Evolutionary conservation across 2,329 filamentous ascomycete genomes (phyloP).

Genomic region (Westerdykella ornata): DNA sequence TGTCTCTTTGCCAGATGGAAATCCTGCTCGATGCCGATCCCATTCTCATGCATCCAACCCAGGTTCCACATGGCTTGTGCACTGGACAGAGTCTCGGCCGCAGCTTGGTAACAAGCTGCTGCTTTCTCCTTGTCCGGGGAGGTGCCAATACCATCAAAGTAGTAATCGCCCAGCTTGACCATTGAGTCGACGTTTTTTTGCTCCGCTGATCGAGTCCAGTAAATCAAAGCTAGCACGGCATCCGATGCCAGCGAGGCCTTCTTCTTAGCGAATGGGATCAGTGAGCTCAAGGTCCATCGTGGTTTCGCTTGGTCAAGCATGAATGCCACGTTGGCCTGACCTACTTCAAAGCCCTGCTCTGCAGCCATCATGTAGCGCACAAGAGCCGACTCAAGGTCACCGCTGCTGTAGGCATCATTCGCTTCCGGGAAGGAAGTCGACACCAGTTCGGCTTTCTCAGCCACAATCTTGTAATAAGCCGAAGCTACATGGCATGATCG

Average conservation of each 20-base stretch:
- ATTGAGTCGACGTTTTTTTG: conserved; percentile 90
- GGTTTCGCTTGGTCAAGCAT: conserved; percentile 62
- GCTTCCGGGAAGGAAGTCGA: conserved; percentile 78
- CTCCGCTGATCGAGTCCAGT: conserved; percentile 91
- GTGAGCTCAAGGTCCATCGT: conserved; percentile 47
- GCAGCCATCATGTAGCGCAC: conserved; percentile 80
- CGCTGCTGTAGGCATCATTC: conserved; percentile 71
- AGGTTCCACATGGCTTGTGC: conserved; percentile 96
- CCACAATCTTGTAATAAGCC: conserved; percentile 80
- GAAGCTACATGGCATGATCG: conserved; percentile 70
- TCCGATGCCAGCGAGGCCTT: conserved; percentile 49
- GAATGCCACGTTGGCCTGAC: conserved; percentile 84
- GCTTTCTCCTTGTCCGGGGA: conserved; percentile 69
- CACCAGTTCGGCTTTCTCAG: conserved; percentile 81
- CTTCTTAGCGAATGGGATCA: conserved; percentile 44
- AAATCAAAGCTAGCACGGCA: conserved; percentile 67
- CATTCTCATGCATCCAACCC: conserved; percentile 99
- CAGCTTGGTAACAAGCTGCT: conserved; percentile 84
- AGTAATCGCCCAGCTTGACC: conserved; percentile 98
- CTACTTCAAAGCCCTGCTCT: conserved; percentile 84
- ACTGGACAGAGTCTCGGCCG: conserved; percentile 83
- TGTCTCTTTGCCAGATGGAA: conserved; percentile 95
- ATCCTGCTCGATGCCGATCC: conserved; percentile 84
- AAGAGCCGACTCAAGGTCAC: conserved; percentile 72
- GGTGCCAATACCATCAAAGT: conserved; percentile 74